Conservation (phyloP, 441 rosid genomes). For the Jatropha multifida region DNA sequence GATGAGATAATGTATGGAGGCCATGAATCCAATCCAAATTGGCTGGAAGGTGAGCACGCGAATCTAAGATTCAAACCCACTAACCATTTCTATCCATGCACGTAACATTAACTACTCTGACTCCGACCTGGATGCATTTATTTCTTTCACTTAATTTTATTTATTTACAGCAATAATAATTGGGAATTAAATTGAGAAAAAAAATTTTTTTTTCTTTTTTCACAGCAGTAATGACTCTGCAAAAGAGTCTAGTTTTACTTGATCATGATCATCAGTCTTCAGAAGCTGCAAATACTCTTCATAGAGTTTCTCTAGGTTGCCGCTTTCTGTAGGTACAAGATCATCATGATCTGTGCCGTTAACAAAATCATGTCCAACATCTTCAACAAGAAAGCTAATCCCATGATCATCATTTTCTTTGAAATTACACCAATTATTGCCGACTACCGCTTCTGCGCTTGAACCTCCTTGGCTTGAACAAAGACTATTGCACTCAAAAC, state of each 20-base stretch:
- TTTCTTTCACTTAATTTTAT: no score
- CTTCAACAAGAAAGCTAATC: slow-evolving; percentile 24
- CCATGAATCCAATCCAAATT: not conserved
- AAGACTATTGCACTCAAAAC: slow-evolving; percentile 26
- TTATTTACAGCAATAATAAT: no score
- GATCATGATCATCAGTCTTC: slow-evolving; percentile 32
- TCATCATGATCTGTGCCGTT: not conserved
- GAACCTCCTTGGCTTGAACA: slow-evolving; percentile 22
- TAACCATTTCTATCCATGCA: not conserved
- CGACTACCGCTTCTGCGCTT: slow-evolving; percentile 8
- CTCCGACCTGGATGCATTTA: not conserved
- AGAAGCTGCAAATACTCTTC: slow-evolving; percentile 49
- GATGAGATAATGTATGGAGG: not conserved
- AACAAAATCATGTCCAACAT: slow-evolving; percentile 16
- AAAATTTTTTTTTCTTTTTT: not conserved
- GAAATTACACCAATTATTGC: slow-evolving; percentile 5
- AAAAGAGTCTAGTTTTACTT: slow-evolving; percentile 32
- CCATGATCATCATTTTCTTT: slow-evolving; percentile 11
- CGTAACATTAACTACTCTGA: not conserved
- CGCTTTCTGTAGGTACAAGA: slow-evolving; percentile 13
- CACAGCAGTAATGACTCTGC: slow-evolving; percentile 38
- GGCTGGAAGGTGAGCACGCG: slow-evolving; percentile 19
- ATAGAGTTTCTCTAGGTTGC: slow-evolving; percentile 40
- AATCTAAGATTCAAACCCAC: slow-evolving; percentile 6
- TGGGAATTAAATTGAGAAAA: not conserved